phyloP scores from a whole-genome alignment of 1,284 basidiomycete genomes.

The Leccinum pseudoinsigne region DNA sequence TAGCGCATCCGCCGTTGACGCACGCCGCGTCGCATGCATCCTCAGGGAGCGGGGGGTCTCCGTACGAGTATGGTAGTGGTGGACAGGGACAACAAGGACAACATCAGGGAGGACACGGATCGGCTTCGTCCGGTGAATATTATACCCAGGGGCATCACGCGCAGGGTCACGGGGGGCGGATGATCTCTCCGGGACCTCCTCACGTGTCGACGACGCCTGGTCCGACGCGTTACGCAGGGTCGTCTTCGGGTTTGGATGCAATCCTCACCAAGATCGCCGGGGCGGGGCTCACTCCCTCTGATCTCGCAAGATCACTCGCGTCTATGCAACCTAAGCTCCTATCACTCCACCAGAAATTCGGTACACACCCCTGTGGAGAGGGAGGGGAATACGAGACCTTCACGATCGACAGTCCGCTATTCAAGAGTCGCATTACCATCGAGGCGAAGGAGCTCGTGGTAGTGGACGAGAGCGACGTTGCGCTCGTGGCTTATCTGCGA shows the following conservation, averaged over 20 bases:
- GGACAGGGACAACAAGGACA: no score
- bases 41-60: no score
- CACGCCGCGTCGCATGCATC: no score
- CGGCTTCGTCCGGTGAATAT: no score
- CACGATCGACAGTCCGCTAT: constrained; percentile 89
- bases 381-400: constrained; percentile 98
- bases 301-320: constrained; percentile 79
- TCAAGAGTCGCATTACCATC: constrained; percentile 78
- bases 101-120: no score
- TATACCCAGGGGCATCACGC: no score
- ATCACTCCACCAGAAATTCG: constrained; percentile 82
- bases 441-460: constrained; percentile 69
- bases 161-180: no score
- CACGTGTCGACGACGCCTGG: no score
- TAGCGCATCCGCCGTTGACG: no score
- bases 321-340: constrained; percentile 77
- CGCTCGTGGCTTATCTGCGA: constrained; percentile 65
- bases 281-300: constrained; percentile 77
- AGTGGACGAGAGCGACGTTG: constrained; percentile 74
- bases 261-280: constrained; percentile 97
- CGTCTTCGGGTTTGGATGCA: constrained; percentile 69
- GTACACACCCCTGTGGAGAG: constrained; percentile 95
- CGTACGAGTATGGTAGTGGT: no score
- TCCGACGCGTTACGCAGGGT: no score
- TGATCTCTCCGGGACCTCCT: not conserved